Percentiles rank a stretch among this genome's conserved stretches.
Conservation (phyloP, 2,329 filamentous ascomycete genomes). For the Clonostachys rhizophaga region DNA sequence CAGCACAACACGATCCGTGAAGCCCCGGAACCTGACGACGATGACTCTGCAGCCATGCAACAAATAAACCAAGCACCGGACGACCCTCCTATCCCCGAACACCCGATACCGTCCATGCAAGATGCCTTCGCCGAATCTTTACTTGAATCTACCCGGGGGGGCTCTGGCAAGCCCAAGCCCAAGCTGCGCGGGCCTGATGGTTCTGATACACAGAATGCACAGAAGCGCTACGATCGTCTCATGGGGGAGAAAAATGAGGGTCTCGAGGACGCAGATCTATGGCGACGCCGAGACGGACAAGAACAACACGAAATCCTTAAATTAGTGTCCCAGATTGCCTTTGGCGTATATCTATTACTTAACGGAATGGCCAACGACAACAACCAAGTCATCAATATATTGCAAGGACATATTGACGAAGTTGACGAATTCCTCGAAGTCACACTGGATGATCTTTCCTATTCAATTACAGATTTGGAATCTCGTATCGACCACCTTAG, state of each 20-base stretch:
- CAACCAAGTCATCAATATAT: constrained; percentile 78
- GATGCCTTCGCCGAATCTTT: constrained; percentile 80
- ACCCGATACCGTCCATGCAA: constrained; percentile 75
- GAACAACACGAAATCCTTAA: constrained; percentile 86
- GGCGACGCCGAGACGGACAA: constrained; percentile 72
- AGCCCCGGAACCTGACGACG: not conserved
- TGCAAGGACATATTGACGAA: constrained; percentile 90
- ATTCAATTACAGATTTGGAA: constrained; percentile 73
- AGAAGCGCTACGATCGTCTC: constrained; percentile 59
- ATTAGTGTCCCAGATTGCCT: constrained; percentile 86
- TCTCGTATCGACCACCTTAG: constrained; percentile 77
- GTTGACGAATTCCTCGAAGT: constrained; percentile 87
- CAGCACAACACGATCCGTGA: not conserved
- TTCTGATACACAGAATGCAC: constrained; percentile 27
- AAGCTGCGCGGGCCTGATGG: constrained; percentile 31
- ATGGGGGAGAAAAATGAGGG: constrained; percentile 66
- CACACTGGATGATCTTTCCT: constrained; percentile 76
- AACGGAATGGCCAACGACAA: constrained; percentile 86
- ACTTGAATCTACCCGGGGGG: constrained; percentile 58
- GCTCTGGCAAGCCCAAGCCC: constrained; percentile 34
- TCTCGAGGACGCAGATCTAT: constrained; percentile 58
- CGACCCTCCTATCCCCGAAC: constrained; percentile 25
- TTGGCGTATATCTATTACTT: constrained; percentile 84
- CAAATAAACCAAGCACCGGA: not conserved
- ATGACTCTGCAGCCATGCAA: not conserved